Conservation (phyloP, 768 basidiomycete genomes). For the Chalciporus piperatus region DNA sequence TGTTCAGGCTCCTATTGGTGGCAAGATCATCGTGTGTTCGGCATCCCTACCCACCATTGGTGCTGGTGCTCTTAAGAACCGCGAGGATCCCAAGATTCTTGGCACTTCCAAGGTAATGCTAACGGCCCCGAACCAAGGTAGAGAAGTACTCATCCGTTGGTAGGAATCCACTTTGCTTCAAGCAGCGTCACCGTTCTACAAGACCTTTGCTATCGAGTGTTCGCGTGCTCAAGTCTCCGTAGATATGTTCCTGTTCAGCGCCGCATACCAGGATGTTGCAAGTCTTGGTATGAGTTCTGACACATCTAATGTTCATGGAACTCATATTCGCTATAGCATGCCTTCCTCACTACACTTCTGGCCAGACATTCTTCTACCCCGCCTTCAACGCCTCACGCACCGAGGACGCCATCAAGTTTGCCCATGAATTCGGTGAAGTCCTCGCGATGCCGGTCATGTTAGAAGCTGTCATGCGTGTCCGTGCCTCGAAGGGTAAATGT, state of each 20-base stretch:
- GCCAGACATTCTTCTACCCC: slow-evolving; percentile 97
- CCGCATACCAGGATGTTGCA: slow-evolving; percentile 92
- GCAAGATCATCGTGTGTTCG: slow-evolving; percentile 87
- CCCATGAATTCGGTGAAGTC: slow-evolving; percentile 93
- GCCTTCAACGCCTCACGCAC: slow-evolving; percentile 93
- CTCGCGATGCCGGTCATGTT: slow-evolving; percentile 92
- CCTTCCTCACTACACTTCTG: slow-evolving; percentile 95
- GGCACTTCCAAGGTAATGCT: slow-evolving; percentile 81
- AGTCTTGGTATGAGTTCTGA: slow-evolving; percentile 59
- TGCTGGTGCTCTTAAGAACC: slow-evolving; percentile 88
- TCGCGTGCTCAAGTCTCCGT: slow-evolving; percentile 96
- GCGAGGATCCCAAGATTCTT: slow-evolving; percentile 94
- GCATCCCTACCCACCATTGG: slow-evolving; percentile 86
- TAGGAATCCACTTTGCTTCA: slow-evolving; percentile 91
- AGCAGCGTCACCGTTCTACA: slow-evolving; percentile 94
- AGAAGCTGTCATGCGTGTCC: slow-evolving; percentile 96
- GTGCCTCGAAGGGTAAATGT: slow-evolving; percentile 85
- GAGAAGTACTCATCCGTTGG: slow-evolving; percentile 2
- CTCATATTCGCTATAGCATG: slow-evolving; percentile 52
- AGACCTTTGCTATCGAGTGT: slow-evolving; percentile 98
- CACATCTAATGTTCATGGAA: background rate
- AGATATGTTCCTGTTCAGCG: slow-evolving; percentile 98
- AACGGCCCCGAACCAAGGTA: background rate
- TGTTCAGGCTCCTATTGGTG: slow-evolving; percentile 81
- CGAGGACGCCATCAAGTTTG: slow-evolving; percentile 98